Conservation (phyloP, 2,329 filamentous ascomycete species). For the Cryphonectria naterciae region DNA sequence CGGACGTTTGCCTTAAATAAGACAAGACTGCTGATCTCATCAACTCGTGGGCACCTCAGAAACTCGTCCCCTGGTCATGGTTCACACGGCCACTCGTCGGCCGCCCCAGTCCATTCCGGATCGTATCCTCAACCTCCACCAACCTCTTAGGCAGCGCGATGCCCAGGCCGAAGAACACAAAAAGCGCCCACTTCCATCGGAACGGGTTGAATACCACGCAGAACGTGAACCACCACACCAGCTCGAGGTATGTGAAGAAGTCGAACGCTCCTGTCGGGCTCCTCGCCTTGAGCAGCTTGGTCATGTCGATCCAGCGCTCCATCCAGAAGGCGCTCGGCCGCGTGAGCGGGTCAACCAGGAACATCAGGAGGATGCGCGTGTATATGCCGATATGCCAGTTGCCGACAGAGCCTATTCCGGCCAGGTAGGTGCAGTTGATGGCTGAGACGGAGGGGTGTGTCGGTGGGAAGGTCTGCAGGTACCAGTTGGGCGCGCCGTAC, state of each 20-base stretch:
- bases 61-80: constrained; percentile 23
- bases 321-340: constrained; percentile 75
- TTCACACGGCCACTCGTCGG: constrained; percentile 20
- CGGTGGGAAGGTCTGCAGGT: constrained; percentile 83
- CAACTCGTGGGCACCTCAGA: constrained; percentile 6
- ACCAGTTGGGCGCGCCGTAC: constrained; percentile 84
- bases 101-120: constrained; percentile 57
- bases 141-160: constrained; percentile 66
- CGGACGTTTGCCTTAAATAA: neutral
- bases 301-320: constrained; percentile 87
- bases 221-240: constrained; percentile 85
- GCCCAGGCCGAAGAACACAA: constrained; percentile 79
- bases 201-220: constrained; percentile 81
- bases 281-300: constrained; percentile 67
- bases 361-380: constrained; percentile 84
- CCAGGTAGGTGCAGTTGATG: constrained; percentile 82
- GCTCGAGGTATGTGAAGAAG: constrained; percentile 86
- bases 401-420: constrained; percentile 79
- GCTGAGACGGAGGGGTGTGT: constrained; percentile 72
- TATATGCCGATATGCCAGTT: constrained; percentile 93
- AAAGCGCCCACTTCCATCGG: constrained; percentile 86
- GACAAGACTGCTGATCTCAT: neutral
- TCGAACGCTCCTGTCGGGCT: constrained; percentile 80
- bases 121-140: constrained; percentile 66
- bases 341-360: constrained; percentile 77